phyloP scores from a whole-genome alignment of 179 eudicot species.

The Silene coronaria region DNA sequence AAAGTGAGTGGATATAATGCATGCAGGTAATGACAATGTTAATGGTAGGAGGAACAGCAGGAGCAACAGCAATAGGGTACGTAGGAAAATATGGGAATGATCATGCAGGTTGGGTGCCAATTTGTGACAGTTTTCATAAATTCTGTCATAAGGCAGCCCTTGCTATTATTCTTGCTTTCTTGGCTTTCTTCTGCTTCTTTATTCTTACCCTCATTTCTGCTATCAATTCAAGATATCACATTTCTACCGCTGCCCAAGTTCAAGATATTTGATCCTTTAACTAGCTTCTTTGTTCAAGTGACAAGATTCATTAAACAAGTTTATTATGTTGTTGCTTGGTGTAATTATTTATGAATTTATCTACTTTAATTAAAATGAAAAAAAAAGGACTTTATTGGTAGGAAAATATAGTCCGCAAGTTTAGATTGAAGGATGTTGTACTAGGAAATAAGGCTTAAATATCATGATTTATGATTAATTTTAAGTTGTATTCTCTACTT shows the following conservation, averaged over 20 bases:
- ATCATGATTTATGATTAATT: not conserved
- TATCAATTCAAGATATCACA: slow-evolving; percentile 9
- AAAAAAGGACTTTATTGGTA: no score
- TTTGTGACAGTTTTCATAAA: slow-evolving; percentile 38
- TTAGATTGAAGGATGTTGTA: not conserved
- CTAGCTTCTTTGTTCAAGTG: no score
- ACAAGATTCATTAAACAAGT: not conserved
- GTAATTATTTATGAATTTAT: no score
- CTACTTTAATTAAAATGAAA: not conserved
- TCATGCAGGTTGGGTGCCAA: slow-evolving; percentile 54
- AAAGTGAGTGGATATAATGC: no score
- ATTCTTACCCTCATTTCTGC: slow-evolving; percentile 41
- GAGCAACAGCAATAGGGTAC: slow-evolving; percentile 62
- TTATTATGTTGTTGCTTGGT: no score
- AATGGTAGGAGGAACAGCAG: slow-evolving; percentile 35
- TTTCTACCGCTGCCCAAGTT: slow-evolving; percentile 12
- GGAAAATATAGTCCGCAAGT: not conserved
- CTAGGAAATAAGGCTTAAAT: not conserved
- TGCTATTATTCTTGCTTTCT: slow-evolving; percentile 30
- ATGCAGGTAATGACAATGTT: slow-evolving; percentile 32
- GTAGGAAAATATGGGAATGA: slow-evolving; percentile 41
- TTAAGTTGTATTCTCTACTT: no score
- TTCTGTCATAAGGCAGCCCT: slow-evolving; percentile 35
- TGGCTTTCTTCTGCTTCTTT: slow-evolving; percentile 27
- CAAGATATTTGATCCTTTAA: not conserved